Percentiles rank a stretch among this genome's conserved stretches.
Evolutionary conservation across 441 rosid species (phyloP).

Genomic region (Corymbia citriodora): DNA sequence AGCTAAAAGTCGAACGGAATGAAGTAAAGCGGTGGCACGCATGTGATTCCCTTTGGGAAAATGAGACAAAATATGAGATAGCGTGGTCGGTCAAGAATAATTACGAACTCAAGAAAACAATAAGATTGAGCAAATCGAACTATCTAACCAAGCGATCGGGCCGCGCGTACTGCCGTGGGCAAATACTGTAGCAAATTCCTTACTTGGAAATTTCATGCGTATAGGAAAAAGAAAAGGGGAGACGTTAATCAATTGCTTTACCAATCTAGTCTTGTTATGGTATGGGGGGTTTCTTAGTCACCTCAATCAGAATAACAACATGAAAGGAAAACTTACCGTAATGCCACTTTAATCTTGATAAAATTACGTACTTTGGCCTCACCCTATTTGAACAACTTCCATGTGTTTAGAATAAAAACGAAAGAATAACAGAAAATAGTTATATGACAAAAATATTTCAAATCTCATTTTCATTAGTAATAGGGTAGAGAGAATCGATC

Average conservation of each 20-base stretch:
- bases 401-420: neutral
- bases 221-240: neutral
- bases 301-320: neutral
- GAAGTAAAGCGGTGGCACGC: neutral
- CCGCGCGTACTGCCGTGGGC: neutral
- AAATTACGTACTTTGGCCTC: neutral
- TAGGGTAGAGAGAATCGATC: neutral
- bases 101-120: neutral
- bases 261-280: neutral
- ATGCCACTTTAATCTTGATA: neutral
- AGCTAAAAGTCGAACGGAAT: neutral
- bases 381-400: neutral
- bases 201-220: neutral
- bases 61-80: neutral
- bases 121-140: neutral
- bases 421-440: neutral
- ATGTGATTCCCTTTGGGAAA: neutral
- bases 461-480: neutral
- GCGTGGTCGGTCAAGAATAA: neutral
- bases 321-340: neutral
- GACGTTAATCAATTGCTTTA: neutral
- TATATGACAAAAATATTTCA: neutral
- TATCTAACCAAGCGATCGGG: neutral
- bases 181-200: neutral
- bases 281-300: neutral